Evolutionary conservation across 2,329 filamentous ascomycete species (phyloP).

Genomic region (Bipolaris zeicola): DNA sequence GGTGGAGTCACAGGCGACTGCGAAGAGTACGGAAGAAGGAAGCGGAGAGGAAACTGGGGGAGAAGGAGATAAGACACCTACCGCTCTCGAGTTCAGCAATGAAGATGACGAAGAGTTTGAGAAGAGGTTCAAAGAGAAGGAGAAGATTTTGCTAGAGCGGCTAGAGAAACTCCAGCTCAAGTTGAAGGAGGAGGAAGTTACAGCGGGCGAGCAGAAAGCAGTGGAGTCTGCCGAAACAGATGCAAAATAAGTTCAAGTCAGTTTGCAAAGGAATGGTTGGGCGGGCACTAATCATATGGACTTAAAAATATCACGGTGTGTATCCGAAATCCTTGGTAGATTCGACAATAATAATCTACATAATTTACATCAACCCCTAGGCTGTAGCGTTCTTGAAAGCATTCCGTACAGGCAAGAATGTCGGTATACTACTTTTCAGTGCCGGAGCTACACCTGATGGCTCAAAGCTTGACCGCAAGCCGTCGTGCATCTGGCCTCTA

Average conservation of each 20-base stretch:
- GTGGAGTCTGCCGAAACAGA: background rate
- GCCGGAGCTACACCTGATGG: background rate
- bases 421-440: conserved; percentile 5
- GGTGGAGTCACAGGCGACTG: background rate
- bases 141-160: conserved; percentile 35
- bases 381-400: conserved; percentile 26
- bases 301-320: no score
- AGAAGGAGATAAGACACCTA: conserved; percentile 40
- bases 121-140: conserved; percentile 31
- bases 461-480: background rate
- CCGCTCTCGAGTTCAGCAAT: conserved; percentile 22
- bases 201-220: background rate
- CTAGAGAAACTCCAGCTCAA: conserved; percentile 39
- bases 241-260: background rate
- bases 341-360: conserved; percentile 1
- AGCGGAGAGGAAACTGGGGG: conserved; percentile 11
- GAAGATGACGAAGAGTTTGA: conserved; percentile 43
- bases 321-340: background rate
- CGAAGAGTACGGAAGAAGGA: background rate
- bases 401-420: conserved; percentile 24
- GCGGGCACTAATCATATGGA: background rate
- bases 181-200: conserved; percentile 21
- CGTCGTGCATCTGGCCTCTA: background rate
- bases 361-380: conserved; percentile 13
- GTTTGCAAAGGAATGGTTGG: background rate